phyloP scores from a whole-genome alignment of 306 rosid species.

The Mimosa pudica region DNA sequence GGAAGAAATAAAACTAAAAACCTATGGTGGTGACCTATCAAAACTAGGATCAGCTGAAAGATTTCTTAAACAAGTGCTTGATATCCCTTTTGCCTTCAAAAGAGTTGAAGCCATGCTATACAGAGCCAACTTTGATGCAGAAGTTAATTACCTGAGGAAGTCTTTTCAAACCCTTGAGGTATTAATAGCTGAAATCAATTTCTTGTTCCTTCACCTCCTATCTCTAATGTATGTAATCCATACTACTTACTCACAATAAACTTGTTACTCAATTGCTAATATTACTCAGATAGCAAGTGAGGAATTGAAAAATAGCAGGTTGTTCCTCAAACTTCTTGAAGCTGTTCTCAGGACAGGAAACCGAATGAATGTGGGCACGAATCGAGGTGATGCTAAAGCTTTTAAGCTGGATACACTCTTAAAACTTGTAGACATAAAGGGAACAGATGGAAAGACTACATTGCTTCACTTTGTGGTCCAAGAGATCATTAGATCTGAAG shows the following conservation, averaged over 20 bases:
- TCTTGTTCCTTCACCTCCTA: constrained; percentile 26
- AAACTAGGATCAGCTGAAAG: constrained; percentile 96
- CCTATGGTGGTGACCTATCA: constrained; percentile 69
- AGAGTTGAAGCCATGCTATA: constrained; percentile 99
- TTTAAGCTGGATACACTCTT: constrained; percentile 92
- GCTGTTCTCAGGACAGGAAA: constrained; percentile 99
- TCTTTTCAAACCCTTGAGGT: constrained; percentile 95
- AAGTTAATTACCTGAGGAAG: constrained; percentile 82
- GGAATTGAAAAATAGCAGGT: constrained; percentile 82
- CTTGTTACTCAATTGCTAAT: constrained; percentile 29
- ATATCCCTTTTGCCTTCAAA: constrained; percentile 85
- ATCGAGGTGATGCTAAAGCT: constrained; percentile 93
- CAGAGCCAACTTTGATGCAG: constrained; percentile 91
- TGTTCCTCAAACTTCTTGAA: constrained; percentile 94
- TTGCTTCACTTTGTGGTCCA: constrained; percentile 97
- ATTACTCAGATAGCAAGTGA: constrained; percentile 81
- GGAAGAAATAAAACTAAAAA: constrained; percentile 90
- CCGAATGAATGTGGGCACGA: constrained; percentile 97
- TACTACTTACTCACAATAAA: constrained; percentile 24
- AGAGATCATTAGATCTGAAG: constrained; percentile 96
- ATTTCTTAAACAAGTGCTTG: constrained; percentile 88
- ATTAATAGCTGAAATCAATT: constrained; percentile 23
- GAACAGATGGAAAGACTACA: constrained; percentile 96
- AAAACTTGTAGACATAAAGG: constrained; percentile 92
- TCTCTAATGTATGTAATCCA: constrained; percentile 14